Evolutionary conservation across 306 rosid species (phyloP).

Genomic region (Dalbergia cochinchinensis): DNA sequence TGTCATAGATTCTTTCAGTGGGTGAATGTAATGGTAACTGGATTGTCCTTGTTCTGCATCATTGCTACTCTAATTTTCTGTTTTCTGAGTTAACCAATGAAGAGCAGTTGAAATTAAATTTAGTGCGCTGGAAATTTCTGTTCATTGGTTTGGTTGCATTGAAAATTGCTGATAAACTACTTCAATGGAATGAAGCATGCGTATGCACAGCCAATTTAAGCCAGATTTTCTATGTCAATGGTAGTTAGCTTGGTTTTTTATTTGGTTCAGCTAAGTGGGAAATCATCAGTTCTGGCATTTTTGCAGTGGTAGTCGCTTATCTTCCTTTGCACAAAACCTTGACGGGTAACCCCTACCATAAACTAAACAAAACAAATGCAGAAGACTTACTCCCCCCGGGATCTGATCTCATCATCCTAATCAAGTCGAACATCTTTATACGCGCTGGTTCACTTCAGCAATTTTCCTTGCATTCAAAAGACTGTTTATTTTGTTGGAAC

Average conservation of each 20-base stretch:
- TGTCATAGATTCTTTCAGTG: not conserved
- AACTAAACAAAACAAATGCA: too few relatives aligned
- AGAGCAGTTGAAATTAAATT: not conserved
- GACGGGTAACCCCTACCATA: not conserved
- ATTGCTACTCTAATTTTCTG: slow-evolving; percentile 2
- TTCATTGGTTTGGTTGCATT: not conserved
- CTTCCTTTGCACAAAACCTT: not conserved
- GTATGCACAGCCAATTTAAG: not conserved
- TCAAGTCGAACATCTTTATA: too few relatives aligned
- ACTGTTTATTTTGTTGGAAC: too few relatives aligned
- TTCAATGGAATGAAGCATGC: not conserved
- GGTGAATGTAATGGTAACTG: not conserved
- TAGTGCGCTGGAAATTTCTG: not conserved
- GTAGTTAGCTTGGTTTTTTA: not conserved
- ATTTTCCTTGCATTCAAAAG: too few relatives aligned
- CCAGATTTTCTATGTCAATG: not conserved
- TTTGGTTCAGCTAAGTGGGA: not conserved
- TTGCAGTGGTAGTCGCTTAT: not conserved
- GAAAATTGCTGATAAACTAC: not conserved
- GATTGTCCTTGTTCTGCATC: not conserved
- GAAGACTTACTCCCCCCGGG: too few relatives aligned
- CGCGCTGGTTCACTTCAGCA: too few relatives aligned
- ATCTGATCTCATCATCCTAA: too few relatives aligned
- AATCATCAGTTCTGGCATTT: not conserved
- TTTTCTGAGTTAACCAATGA: not conserved